Conservation (phyloP, 345 rosid species). For the Microthlaspi erraticum region DNA sequence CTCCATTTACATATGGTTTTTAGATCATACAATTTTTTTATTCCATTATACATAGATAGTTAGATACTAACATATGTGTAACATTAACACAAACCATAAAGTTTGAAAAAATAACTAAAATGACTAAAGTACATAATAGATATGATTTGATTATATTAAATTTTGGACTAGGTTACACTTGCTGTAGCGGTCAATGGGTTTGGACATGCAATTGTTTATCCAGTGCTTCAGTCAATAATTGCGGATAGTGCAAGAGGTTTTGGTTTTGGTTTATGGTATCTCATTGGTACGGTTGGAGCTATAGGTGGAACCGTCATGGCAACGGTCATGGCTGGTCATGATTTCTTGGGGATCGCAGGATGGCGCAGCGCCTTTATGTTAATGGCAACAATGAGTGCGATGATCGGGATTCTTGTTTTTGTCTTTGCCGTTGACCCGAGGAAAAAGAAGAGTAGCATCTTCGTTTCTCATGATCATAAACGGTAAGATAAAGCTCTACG, state of each 20-base stretch:
- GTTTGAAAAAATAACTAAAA: no score
- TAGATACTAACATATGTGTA: no score
- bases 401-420: constrained; percentile 75
- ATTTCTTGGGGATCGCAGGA: constrained; percentile 63
- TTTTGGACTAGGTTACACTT: constrained; percentile 56
- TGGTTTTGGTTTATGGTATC: constrained; percentile 77
- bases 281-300: constrained; percentile 78
- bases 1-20: constrained; percentile 26
- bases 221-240: constrained; percentile 87
- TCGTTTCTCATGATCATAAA: constrained; percentile 24
- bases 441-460: constrained; percentile 11
- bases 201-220: constrained; percentile 89
- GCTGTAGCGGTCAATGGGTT: constrained; percentile 92
- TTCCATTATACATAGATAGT: no score
- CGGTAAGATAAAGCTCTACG: constrained; percentile 21
- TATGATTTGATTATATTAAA: background rate
- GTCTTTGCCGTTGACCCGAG: constrained; percentile 65
- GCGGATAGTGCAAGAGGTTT: constrained; percentile 91
- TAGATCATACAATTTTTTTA: no score
- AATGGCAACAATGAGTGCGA: constrained; percentile 69
- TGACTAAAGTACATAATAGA: no score
- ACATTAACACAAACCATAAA: no score
- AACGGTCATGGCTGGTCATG: constrained; percentile 86
- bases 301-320: constrained; percentile 84
- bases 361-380: constrained; percentile 90